A percentile compares a stretch with the other conserved stretches of the same genome.
phyloP scores from a whole-genome alignment of 164 flowering plant species.

The Aristolochia contorta region DNA sequence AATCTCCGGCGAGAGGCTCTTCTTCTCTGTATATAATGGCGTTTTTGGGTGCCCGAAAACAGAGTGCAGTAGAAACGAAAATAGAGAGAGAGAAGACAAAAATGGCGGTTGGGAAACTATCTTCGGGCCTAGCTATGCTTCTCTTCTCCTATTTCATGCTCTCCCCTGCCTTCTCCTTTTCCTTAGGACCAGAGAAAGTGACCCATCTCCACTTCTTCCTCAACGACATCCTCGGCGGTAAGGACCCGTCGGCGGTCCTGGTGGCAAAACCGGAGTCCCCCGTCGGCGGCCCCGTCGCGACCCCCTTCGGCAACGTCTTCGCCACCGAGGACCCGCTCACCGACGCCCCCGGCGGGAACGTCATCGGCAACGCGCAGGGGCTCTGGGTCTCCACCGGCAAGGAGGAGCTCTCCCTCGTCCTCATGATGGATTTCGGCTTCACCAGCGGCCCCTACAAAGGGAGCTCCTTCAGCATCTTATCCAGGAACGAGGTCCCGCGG shows the following conservation, averaged over 20 bases:
- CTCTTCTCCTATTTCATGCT: background rate
- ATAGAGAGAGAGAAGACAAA: too few species aligned
- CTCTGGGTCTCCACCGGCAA: slow-evolving; percentile 35
- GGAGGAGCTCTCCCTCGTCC: slow-evolving; percentile 4
- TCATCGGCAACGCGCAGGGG: slow-evolving; percentile 29
- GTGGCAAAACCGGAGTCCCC: slow-evolving; percentile 24
- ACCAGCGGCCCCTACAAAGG: slow-evolving; percentile 13
- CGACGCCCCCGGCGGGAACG: slow-evolving; percentile 22
- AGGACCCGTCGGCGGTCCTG: slow-evolving; percentile 19
- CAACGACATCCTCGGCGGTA: slow-evolving; percentile 41
- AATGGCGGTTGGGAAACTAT: background rate
- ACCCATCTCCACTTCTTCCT: slow-evolving; percentile 37
- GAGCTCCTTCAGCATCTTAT: slow-evolving; percentile 26
- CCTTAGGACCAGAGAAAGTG: background rate
- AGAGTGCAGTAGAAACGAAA: too few species aligned
- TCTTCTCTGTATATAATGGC: too few species aligned
- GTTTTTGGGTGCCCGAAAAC: too few species aligned
- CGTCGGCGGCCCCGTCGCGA: slow-evolving; percentile 16
- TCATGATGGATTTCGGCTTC: too few species aligned
- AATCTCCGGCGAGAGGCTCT: too few species aligned
- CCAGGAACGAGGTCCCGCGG: slow-evolving; percentile 18
- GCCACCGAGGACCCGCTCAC: slow-evolving; percentile 47
- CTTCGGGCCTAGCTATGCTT: background rate
- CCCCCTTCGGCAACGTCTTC: slow-evolving; percentile 26
- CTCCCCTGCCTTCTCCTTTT: background rate